phyloP scores from a whole-genome alignment of 345 rosid species.

The Chamaenerion angustifolium region DNA sequence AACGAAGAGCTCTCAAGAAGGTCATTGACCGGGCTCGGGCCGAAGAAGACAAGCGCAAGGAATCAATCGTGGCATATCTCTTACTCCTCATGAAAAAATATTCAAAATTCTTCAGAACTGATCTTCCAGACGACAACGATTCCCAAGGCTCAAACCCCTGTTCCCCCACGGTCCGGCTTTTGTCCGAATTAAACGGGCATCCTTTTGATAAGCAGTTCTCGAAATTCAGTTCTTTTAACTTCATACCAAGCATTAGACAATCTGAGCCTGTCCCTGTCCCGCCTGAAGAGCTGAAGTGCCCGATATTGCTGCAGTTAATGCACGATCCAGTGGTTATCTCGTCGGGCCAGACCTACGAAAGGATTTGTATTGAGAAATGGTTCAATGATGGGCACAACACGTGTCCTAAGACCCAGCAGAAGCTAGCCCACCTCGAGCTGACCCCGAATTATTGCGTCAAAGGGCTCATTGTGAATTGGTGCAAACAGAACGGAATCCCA shows the following conservation, averaged over 20 bases:
- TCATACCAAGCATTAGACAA: slow-evolving; percentile 35
- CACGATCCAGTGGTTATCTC: slow-evolving; percentile 91
- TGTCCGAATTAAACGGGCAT: slow-evolving; percentile 35
- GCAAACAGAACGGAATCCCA: slow-evolving; percentile 74
- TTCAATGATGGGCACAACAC: slow-evolving; percentile 78
- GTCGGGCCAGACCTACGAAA: slow-evolving; percentile 96
- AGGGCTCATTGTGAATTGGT: slow-evolving; percentile 91
- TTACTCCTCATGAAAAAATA: slow-evolving; percentile 89
- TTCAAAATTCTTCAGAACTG: slow-evolving; percentile 82
- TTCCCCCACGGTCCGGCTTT: slow-evolving; percentile 60
- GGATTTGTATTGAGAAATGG: slow-evolving; percentile 96
- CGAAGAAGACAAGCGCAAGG: slow-evolving; percentile 98
- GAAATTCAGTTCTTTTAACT: slow-evolving; percentile 62
- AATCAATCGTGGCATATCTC: slow-evolving; percentile 87
- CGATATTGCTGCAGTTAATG: slow-evolving; percentile 94
- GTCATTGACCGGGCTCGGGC: slow-evolving; percentile 80
- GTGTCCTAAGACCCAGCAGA: slow-evolving; percentile 93
- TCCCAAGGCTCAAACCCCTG: slow-evolving; percentile 83
- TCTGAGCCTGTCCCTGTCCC: slow-evolving; percentile 66
- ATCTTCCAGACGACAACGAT: slow-evolving; percentile 71
- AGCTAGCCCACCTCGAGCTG: slow-evolving; percentile 61
- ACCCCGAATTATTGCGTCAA: slow-evolving; percentile 98
- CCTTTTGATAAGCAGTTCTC: slow-evolving; percentile 77
- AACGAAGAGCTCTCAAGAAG: slow-evolving; percentile 87
- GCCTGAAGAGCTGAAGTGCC: slow-evolving; percentile 95